phyloP scores from a whole-genome alignment of 805 yeast species.

The Yamadazyma scolyti region DNA sequence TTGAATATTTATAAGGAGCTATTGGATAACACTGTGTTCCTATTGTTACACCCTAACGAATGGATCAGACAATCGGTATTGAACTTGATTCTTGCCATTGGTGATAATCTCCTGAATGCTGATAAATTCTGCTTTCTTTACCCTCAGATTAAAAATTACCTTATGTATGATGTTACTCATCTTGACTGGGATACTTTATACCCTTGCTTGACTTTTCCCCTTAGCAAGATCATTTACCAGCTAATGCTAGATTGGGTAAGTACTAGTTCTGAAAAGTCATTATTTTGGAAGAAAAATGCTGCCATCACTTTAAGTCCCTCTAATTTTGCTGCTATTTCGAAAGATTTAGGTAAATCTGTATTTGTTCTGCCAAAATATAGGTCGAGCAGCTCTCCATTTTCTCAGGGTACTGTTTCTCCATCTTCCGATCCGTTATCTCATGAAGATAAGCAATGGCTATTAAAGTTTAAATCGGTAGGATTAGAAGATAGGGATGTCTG shows the following conservation, averaged over 20 bases:
- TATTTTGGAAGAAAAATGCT: slow-evolving; percentile 69
- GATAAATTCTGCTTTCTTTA: slow-evolving; percentile 80
- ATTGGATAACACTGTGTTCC: slow-evolving; percentile 37
- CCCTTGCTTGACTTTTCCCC: slow-evolving; percentile 64
- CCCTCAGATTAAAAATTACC: slow-evolving; percentile 73
- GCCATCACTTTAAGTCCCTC: slow-evolving; percentile 13
- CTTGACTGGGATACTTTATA: slow-evolving; percentile 64
- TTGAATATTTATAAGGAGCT: slow-evolving; percentile 36
- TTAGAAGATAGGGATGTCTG: slow-evolving; percentile 69
- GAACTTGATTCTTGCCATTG: slow-evolving; percentile 56
- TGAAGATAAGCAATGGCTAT: slow-evolving; percentile 72
- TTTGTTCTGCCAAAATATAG: slow-evolving; percentile 8
- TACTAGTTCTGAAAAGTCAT: slow-evolving; percentile 48
- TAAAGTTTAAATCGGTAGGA: slow-evolving; percentile 69
- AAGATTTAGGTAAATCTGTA: slow-evolving; percentile 34
- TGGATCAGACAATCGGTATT: slow-evolving; percentile 75
- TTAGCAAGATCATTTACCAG: slow-evolving; percentile 23
- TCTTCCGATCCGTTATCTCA: slow-evolving; percentile 42
- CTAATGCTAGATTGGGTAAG: slow-evolving; percentile 9
- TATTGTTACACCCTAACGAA: slow-evolving; percentile 80
- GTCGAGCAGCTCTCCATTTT: slow-evolving; percentile 3
- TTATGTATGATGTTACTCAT: slow-evolving; percentile 71
- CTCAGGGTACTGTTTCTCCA: slow-evolving; percentile 3
- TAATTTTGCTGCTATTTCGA: slow-evolving; percentile 24
- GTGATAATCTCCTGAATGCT: slow-evolving; percentile 63